Conservation (phyloP, 345 rosid species). For the Gossypium mustelinum region DNA sequence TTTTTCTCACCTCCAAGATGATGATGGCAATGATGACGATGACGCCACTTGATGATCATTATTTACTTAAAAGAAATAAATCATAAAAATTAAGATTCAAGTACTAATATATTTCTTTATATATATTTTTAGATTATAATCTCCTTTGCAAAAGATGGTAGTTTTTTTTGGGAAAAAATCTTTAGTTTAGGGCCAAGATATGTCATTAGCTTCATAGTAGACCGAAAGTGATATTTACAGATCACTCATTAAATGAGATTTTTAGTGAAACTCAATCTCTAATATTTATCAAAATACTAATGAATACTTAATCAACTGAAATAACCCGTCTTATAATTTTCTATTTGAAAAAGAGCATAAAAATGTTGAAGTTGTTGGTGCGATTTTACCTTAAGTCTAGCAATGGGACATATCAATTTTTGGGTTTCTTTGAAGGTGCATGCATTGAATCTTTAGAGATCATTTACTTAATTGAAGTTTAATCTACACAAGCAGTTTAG, state of each 20-base stretch:
- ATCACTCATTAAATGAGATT: no score
- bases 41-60: neutral
- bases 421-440: neutral
- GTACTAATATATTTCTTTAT: neutral
- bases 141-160: neutral
- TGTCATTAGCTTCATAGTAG: no score
- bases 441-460: conserved; percentile 5
- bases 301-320: neutral
- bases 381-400: neutral
- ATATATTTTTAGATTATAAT: neutral
- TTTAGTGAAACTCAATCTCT: rapidly evolving
- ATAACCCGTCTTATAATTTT: neutral
- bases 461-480: neutral
- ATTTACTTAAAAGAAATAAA: neutral
- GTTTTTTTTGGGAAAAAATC: no score
- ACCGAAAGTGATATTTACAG: no score
- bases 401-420: neutral
- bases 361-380: neutral
- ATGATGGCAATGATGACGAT: neutral
- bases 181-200: no score
- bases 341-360: neutral
- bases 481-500: neutral
- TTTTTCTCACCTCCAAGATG: neutral
- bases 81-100: neutral
- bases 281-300: no score